Base-by-base conservation (phyloP, 805 yeast genomes). In the Wickerhamomyces rabaulensis region DNA sequence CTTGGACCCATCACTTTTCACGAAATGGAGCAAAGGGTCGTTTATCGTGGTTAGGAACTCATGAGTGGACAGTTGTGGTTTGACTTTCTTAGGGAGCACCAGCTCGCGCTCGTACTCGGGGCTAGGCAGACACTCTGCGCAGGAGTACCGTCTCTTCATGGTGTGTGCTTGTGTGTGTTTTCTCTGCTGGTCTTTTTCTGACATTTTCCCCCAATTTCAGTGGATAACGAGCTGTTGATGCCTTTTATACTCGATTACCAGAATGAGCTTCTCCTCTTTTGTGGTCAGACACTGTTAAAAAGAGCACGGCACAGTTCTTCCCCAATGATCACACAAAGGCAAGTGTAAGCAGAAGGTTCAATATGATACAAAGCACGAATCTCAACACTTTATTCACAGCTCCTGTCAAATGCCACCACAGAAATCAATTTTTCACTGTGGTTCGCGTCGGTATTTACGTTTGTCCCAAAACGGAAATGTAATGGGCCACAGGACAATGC, bases 71-170 rank as follows among this genome's bases (percentile, higher is more conserved):
- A 38, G 23, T 25, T 38, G 27, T 25, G 35, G 20, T 31, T 43
- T 37, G 10, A 19, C 20, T 10, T 22, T 19, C 20, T 33, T 33
- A 6, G 17, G 36, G 10, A 33, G 13, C 2, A 33, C 16, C 9
- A 25, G 7, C 36, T 33, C 36, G 3, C 15, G 16, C 6, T 33
- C 36, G 6, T 43, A 43, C n/a, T 51, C 54, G 9, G 56, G 56
- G 4, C 55, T 51, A 25, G 56, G 53, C n/a, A 51, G 43, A 21
- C 41, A 25, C 2, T 47, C 45, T 38, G 26, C 17, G 25, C 35
- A 26, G n/a, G 36, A 25, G 17, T 33, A 37, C 6, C 39, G 38
- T 40, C 53, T 48, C 49, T 50, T 52, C 53, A 52, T 50, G 27
- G 27, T 10, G 10, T 7, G 10, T 25, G 10, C 27, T 25, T 25